Percentiles rank a stretch among this genome's conserved stretches.
Conservation (phyloP, 179 eudicot species). For the Vitellaria paradoxa region DNA sequence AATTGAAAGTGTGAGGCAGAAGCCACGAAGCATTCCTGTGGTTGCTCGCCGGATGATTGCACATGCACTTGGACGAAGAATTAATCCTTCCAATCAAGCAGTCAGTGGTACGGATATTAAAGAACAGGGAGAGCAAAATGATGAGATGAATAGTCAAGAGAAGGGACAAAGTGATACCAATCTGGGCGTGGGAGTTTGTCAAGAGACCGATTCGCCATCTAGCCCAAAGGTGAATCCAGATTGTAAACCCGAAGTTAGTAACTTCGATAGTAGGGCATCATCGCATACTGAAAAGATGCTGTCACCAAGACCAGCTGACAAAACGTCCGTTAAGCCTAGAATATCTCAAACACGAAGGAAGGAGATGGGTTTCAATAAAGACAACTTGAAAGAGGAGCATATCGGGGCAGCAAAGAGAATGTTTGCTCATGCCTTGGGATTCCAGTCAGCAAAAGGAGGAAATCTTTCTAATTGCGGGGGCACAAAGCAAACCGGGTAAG, state of each 20-base stretch:
- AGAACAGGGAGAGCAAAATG: constrained; percentile 16
- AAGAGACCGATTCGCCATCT: constrained; percentile 2
- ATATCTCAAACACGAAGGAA: constrained; percentile 25
- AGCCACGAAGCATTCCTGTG: constrained; percentile 63
- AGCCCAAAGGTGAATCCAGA: constrained; percentile 10
- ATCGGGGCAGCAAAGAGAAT: constrained; percentile 91
- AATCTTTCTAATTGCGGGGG: constrained; percentile 18
- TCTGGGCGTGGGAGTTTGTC: constrained; percentile 19
- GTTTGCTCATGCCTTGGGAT: constrained; percentile 82
- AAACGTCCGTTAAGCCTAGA: constrained; percentile 9
- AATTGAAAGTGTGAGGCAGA: constrained; percentile 40
- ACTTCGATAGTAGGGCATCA: constrained; percentile 5
- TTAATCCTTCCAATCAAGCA: constrained; percentile 30
- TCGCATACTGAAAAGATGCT: constrained; percentile 14
- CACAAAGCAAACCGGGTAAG: constrained; percentile 11
- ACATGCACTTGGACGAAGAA: constrained; percentile 84
- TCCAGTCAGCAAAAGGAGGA: constrained; percentile 40
- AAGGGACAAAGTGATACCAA: constrained; percentile 23
- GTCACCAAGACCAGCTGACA: constrained; percentile 7
- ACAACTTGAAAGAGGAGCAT: constrained; percentile 55
- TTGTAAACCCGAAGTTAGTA: constrained; percentile 15
- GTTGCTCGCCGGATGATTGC: constrained; percentile 98
- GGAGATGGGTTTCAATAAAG: constrained; percentile 26
- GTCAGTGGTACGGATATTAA: constrained; percentile 15
- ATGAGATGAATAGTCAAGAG: constrained; percentile 24